A percentile compares a stretch with the other conserved stretches of the same genome.
Evolutionary conservation across 2,329 filamentous ascomycete species (phyloP).

Genomic region (Penicillium sp.): DNA sequence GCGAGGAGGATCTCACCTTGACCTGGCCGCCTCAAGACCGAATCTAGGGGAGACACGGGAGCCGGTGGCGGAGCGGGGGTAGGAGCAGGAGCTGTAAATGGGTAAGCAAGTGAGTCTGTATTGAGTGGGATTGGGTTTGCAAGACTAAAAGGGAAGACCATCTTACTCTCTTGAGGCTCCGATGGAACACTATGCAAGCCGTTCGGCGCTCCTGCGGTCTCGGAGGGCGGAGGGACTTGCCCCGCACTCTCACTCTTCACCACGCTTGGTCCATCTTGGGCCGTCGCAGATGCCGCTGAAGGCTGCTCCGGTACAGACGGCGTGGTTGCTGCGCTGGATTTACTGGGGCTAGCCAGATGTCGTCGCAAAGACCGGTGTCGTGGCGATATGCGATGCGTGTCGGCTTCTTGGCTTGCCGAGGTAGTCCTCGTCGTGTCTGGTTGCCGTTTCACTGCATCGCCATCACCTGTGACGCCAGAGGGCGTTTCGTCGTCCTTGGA

Average conservation of each 20-base stretch:
- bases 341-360: conserved; percentile 20
- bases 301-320: conserved; percentile 22
- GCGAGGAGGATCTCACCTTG: conserved; percentile 40
- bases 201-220: conserved; percentile 18
- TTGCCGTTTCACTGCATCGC: conserved; percentile 49
- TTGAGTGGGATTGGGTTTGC: too few relatives aligned
- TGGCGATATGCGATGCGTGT: conserved; percentile 16
- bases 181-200: conserved; percentile 7
- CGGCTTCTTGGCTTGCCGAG: conserved; percentile 26
- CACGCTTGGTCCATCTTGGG: conserved; percentile 22
- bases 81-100: conserved; percentile 9
- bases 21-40: conserved; percentile 37
- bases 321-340: conserved; percentile 18
- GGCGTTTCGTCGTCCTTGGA: conserved; percentile 37
- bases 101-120: background rate
- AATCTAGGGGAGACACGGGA: conserved; percentile 36
- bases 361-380: conserved; percentile 36
- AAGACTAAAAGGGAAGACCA: background rate
- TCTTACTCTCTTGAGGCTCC: conserved; percentile 12
- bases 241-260: conserved; percentile 9
- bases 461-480: conserved; percentile 49
- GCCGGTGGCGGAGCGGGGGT: conserved; percentile 17
- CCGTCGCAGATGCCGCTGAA: conserved; percentile 13
- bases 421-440: conserved; percentile 48
- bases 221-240: conserved; percentile 5